Conservation (phyloP, 2,329 filamentous ascomycete species). For the Fusarium miscanthi region DNA sequence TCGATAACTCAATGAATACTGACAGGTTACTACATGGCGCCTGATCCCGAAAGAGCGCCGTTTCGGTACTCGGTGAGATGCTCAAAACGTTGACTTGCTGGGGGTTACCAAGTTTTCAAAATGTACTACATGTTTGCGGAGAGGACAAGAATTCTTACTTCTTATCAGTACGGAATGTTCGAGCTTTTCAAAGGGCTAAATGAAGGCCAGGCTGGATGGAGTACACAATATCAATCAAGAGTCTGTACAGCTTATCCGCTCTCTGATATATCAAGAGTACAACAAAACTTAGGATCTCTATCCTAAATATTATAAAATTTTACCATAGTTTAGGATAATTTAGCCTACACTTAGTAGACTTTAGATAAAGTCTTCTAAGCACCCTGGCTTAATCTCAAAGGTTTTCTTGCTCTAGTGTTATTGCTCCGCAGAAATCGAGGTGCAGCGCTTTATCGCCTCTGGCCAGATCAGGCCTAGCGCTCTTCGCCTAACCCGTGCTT, state of each 20-base stretch:
- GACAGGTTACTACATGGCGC: slow-evolving; percentile 3
- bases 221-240: neutral
- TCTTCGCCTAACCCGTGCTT: neutral
- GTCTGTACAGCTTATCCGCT: neutral
- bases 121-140: slow-evolving; percentile 20
- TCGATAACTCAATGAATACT: neutral
- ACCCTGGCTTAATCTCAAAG: neutral
- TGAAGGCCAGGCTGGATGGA: neutral
- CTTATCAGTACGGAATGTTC: slow-evolving; percentile 1
- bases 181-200: neutral
- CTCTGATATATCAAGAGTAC: too few relatives aligned
- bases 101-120: slow-evolving; percentile 14
- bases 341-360: accelerated
- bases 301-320: accelerated
- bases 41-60: neutral
- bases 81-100: slow-evolving; percentile 10
- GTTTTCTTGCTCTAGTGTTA: neutral
- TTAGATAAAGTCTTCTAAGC: neutral
- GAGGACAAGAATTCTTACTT: neutral
- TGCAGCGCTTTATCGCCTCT: neutral
- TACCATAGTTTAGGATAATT: accelerated
- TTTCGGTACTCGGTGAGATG: slow-evolving; percentile 14
- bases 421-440: neutral
- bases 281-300: neutral
- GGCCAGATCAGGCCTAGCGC: neutral